Evolutionary conservation across 768 basidiomycete genomes (phyloP).

Genomic region (Exsudoporus frostii): DNA sequence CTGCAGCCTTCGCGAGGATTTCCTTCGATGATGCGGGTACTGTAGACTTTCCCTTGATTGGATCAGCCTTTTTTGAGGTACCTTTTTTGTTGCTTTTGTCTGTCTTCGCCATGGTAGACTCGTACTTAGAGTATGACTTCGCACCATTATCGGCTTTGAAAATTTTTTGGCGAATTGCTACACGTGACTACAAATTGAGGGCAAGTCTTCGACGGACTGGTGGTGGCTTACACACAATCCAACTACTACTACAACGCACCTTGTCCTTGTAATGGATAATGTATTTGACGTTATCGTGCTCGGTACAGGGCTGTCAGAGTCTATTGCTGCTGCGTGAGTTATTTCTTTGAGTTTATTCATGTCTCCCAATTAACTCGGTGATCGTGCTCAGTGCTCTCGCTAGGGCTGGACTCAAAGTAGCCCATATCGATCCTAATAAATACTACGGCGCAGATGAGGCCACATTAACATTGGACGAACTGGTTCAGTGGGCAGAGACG

Average conservation of each 20-base stretch:
- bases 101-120: conserved; percentile 37
- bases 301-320: conserved; percentile 81
- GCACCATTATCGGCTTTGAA: neutral
- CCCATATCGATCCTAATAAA: conserved; percentile 79
- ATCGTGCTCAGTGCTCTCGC: conserved; percentile 66
- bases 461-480: conserved; percentile 76
- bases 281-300: conserved; percentile 66
- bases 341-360: neutral
- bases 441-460: conserved; percentile 88
- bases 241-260: neutral
- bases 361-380: neutral
- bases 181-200: conserved; percentile 28
- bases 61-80: conserved; percentile 33
- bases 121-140: too few relatives aligned
- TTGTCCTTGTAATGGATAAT: conserved; percentile 30
- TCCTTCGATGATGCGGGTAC: conserved; percentile 39
- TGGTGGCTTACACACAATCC: neutral
- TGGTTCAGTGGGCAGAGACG: conserved; percentile 62
- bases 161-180: conserved; percentile 9
- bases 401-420: conserved; percentile 83
- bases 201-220: conserved; percentile 16
- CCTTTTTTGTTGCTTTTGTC: conserved; percentile 37
- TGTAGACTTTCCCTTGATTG: conserved; percentile 19
- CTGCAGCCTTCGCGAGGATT: conserved; percentile 41
- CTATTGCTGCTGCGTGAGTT: conserved; percentile 85